These are phyloP conservation scores for Bocquillonia castaneifolia DNA, from an alignment of 441 rosid genomes.

Conservation along the genomic window DNA sequence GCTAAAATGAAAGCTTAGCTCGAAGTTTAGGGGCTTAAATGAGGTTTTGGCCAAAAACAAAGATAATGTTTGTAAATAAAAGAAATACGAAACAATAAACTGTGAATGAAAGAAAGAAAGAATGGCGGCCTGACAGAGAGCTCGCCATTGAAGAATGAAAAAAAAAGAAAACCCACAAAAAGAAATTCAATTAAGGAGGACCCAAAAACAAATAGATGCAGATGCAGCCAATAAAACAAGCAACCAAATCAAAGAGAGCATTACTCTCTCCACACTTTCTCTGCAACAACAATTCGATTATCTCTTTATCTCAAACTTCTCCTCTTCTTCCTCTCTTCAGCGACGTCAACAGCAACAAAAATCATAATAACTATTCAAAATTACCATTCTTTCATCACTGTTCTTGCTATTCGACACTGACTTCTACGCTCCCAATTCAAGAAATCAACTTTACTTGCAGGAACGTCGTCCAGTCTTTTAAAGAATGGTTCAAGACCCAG, in stretches of 20 bases:
- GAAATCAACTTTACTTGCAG: slow-evolving; percentile 14
- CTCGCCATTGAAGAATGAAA: not conserved
- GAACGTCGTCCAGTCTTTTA: slow-evolving; percentile 37
- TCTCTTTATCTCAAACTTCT: not conserved
- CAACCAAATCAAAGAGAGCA: slow-evolving; percentile 15
- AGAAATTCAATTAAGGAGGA: no score
- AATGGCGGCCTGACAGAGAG: not conserved
- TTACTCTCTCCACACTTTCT: slow-evolving; percentile 3
- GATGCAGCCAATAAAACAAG: slow-evolving; percentile 21
- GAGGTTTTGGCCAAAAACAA: no score
- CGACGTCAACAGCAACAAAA: not conserved
- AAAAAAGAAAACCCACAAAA: not conserved
- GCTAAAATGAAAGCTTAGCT: no score
- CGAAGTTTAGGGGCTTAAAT: no score
- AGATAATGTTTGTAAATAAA: no score
- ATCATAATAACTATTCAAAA: not conserved
- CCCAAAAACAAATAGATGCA: not conserved
- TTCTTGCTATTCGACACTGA: slow-evolving; percentile 11
- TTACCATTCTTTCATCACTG: not conserved
- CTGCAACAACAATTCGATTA: not conserved
- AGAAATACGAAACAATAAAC: not conserved
- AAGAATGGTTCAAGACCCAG: slow-evolving; percentile 48
- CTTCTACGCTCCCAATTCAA: not conserved
- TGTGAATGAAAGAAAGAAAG: not conserved
- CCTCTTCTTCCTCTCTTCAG: not conserved